Conservation (phyloP, 768 basidiomycete species). For the Omphalotus guepiniiformis region DNA sequence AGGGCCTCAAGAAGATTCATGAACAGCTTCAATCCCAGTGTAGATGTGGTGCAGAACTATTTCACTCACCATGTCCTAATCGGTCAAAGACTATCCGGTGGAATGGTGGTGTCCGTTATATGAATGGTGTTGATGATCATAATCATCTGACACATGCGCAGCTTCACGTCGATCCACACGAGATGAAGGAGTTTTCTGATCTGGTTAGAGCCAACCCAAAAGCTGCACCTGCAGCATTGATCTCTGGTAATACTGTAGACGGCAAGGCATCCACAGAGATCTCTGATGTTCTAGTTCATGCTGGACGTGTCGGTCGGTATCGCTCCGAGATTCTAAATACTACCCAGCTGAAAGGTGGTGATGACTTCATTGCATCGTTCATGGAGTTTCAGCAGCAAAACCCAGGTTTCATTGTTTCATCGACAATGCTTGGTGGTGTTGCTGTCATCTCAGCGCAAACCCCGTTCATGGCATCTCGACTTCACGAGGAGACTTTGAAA, state of each 20-base stretch:
- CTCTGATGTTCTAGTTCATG: neutral
- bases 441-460: neutral
- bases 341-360: neutral
- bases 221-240: neutral
- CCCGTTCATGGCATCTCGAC: neutral
- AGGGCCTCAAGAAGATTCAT: neutral
- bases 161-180: neutral
- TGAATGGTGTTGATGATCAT: neutral
- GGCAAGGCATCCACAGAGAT: neutral
- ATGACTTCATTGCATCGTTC: slow-evolving; percentile 1
- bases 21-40: neutral
- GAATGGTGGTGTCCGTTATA: neutral
- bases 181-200: neutral
- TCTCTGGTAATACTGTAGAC: neutral
- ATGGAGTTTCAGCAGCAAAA: neutral
- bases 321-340: neutral
- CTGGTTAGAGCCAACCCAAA: neutral
- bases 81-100: neutral
- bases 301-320: neutral
- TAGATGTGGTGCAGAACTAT: neutral
- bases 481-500: neutral
- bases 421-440: neutral
- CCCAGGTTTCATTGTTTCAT: neutral
- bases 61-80: slow-evolving; percentile 5
- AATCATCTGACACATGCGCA: neutral